Conservation (phyloP, 2,329 filamentous ascomycete species). For the Alternaria brassicae region DNA sequence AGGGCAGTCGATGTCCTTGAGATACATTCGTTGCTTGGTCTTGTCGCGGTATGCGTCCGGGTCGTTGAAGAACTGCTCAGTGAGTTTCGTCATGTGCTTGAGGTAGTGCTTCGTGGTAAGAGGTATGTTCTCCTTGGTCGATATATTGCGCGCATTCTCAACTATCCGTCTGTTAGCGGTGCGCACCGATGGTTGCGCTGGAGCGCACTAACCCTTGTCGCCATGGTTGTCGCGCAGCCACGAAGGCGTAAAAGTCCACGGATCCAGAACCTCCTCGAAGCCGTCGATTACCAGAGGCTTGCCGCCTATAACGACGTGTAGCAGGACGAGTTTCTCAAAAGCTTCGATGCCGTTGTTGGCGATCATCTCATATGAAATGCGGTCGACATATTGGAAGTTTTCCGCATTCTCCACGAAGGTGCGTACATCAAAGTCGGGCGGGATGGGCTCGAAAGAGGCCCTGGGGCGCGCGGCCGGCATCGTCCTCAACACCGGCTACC, state of each 20-base stretch:
- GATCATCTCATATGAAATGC: constrained; percentile 80
- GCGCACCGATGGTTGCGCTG: constrained; percentile 26
- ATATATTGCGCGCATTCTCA: constrained; percentile 84
- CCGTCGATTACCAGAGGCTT: constrained; percentile 91
- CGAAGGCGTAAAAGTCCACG: constrained; percentile 76
- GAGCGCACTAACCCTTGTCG: constrained; percentile 69
- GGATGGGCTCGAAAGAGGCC: constrained; percentile 89
- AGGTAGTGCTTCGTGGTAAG: constrained; percentile 92
- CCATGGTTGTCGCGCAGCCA: constrained; percentile 84
- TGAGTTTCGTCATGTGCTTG: constrained; percentile 81
- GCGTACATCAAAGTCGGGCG: constrained; percentile 81
- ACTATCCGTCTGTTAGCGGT: constrained; percentile 58
- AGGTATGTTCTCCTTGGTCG: constrained; percentile 73
- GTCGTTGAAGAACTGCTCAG: constrained; percentile 76
- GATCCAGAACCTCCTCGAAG: constrained; percentile 78
- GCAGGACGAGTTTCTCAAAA: constrained; percentile 83
- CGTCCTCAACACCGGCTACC: constrained; percentile 13
- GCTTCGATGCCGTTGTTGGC: constrained; percentile 75
- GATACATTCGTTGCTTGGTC: constrained; percentile 82
- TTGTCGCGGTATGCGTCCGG: constrained; percentile 78
- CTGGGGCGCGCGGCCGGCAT: constrained; percentile 84
- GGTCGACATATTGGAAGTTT: constrained; percentile 87
- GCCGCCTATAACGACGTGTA: constrained; percentile 84
- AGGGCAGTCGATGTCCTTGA: constrained; percentile 97
- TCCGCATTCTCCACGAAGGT: constrained; percentile 76